A percentile compares a stretch with the other conserved stretches of the same genome.
Conservation (phyloP, 345 rosid genomes). For the Hypericum androsaemum region DNA sequence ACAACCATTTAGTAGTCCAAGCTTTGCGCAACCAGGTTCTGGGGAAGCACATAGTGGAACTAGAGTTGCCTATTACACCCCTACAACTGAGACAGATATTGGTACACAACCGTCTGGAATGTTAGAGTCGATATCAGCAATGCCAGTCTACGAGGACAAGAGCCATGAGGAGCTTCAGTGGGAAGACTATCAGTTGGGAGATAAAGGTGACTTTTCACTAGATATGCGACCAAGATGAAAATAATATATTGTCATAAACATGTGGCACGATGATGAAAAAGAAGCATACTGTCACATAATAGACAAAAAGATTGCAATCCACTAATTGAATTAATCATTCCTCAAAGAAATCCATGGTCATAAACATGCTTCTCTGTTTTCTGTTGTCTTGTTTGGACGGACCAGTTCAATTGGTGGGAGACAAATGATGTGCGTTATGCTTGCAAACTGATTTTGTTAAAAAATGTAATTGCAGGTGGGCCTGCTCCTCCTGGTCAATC, state of each 20-base stretch:
- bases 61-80: constrained; percentile 54
- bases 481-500: constrained; percentile 50
- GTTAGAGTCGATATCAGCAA: constrained; percentile 80
- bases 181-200: constrained; percentile 96
- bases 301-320: constrained; percentile 47
- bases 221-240: constrained; percentile 37
- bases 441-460: background rate
- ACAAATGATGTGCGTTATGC: background rate
- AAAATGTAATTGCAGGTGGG: constrained; percentile 56
- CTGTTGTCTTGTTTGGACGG: constrained; percentile 56
- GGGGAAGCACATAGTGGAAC: constrained; percentile 77
- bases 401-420: constrained; percentile 44
- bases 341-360: constrained; percentile 65
- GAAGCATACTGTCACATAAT: too few species aligned
- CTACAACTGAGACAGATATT: constrained; percentile 58
- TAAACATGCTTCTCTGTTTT: constrained; percentile 63
- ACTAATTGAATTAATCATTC: constrained; percentile 54
- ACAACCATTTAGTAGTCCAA: constrained; percentile 51
- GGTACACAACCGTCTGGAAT: constrained; percentile 48
- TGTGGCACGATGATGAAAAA: too few species aligned
- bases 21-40: constrained; percentile 61
- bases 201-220: constrained; percentile 50
- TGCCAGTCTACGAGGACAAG: constrained; percentile 63
- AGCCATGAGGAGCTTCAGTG: constrained; percentile 86
- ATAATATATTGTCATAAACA: constrained; percentile 60